Evolutionary conservation across 176 grass and related monocot species (phyloP), one percentile per base, ranked within the genome.

Genomic region (Leersia perrieri): DNA sequence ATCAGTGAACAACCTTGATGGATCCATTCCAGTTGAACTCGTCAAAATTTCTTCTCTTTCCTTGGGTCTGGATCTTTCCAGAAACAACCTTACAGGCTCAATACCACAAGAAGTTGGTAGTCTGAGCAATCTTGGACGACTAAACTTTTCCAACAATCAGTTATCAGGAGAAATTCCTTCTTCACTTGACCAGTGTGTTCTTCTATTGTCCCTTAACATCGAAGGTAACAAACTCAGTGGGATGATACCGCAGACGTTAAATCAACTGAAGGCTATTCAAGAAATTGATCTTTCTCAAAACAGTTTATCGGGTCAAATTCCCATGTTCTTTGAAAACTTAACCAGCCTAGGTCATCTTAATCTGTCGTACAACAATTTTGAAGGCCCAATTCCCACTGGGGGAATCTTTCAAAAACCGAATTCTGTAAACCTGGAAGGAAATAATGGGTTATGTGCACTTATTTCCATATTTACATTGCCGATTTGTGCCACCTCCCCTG

Each of bases 311-410:
- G 82, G 82, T 33, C 1, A 6, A 34, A 13, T 88, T 66, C 86
- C 86, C 1, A 4, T 58, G 5, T 83, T 58, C 8, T 82, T 87
- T 0, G 39, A 2, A 40, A 20, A 14, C 32, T 70, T 87, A 16
- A 18, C 5, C 20, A 61, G 31, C 38, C 32, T 87, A 60, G 5
- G 9, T 27, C 39, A 77, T 23, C 60, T 88, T 34, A 0, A 88
- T 83, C 36, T 88, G 16, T 88, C 86, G 1, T 29, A 83, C 58
- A 88, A 88, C 58, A 66, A 83, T 3, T 39, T 88, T 2, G 58
- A 78, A 34, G 80, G 86, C 3, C 14, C 20, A 30, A 18, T 83
- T 64, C 86, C 86, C 2, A 28, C 44, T 1, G 14, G 14, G 23
- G 74, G 60, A 1, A 31, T 83, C 36, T 83, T 88, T 41, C 0